A percentile compares a stretch with the other conserved stretches of the same genome.
phyloP scores from a whole-genome alignment of 345 rosid species.

The Citrus sinensis region DVS_A1.0 CM039162.1:29753001-29753500 shows the following conservation, averaged over 20 bases:
- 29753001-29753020: too few relatives aligned
- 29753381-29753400: constrained; percentile 15
- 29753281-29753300: constrained; percentile 17
- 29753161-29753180: background rate
- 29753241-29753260: constrained; percentile 30
- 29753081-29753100: constrained; percentile 6
- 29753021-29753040: too few relatives aligned
- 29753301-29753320: background rate
- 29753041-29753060: too few relatives aligned
- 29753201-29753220: constrained; percentile 10
- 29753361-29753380: constrained; percentile 16
- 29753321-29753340: constrained; percentile 10
- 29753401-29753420: background rate
- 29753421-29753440: background rate
- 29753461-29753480: background rate
- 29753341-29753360: constrained; percentile 19
- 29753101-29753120: too few relatives aligned
- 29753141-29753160: background rate
- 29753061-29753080: too few relatives aligned
- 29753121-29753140: background rate
- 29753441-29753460: background rate
- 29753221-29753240: constrained; percentile 22
- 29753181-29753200: background rate
- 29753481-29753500: background rate
- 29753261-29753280: constrained; percentile 34